Conservation (phyloP, 768 basidiomycete genomes). For the Leccinum subgranulosum region DNA sequence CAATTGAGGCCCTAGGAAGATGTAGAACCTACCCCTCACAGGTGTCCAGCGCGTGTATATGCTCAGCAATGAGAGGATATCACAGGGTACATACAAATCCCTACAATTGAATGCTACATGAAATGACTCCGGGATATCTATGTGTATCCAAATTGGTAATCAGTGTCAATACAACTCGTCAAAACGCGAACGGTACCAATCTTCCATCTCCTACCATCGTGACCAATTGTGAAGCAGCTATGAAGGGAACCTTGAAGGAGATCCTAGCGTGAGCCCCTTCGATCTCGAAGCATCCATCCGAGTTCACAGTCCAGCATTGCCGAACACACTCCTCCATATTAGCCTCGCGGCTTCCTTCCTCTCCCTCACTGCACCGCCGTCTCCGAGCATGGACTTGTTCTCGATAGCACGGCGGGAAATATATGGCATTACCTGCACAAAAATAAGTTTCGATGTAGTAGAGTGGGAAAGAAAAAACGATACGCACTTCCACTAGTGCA, state of each 20-base stretch:
- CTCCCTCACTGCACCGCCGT: slow-evolving; percentile 54
- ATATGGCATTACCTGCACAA: slow-evolving; percentile 78
- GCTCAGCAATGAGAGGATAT: neutral
- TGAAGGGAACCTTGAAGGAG: neutral
- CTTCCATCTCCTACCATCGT: neutral
- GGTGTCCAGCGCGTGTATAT: neutral
- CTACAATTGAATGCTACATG: neutral
- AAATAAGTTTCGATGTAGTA: neutral
- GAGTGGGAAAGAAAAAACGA: neutral
- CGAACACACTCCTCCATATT: slow-evolving; percentile 34
- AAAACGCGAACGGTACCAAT: neutral
- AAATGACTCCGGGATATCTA: neutral
- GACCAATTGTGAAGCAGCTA: neutral
- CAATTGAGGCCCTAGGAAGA: neutral
- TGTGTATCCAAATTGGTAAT: neutral
- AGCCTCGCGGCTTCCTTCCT: slow-evolving; percentile 26
- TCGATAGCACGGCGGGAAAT: slow-evolving; percentile 85
- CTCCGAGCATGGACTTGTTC: slow-evolving; percentile 85
- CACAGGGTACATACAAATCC: neutral
- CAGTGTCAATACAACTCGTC: neutral
- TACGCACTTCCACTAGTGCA: slow-evolving; percentile 55
- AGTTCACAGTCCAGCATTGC: slow-evolving; percentile 20
- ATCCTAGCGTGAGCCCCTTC: neutral
- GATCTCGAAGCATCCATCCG: neutral
- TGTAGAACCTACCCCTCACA: too few relatives aligned